These are phyloP conservation scores for Vitis hybrid DNA, from an alignment of 177 flowering plant species.

Conservation along the genomic window DNA sequence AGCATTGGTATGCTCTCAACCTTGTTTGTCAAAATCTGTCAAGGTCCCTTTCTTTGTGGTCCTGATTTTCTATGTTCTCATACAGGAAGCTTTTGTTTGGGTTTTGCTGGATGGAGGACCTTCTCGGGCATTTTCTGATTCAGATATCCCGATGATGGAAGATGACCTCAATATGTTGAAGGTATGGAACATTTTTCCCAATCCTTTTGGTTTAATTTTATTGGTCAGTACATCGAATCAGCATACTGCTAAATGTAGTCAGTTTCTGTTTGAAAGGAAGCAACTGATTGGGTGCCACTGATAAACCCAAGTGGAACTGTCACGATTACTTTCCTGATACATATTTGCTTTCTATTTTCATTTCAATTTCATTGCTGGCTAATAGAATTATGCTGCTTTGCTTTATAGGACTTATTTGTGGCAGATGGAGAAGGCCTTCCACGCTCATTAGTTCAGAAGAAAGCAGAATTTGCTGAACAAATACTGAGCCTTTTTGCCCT, in stretches of 20 bases:
- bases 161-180: slow-evolving; percentile 72
- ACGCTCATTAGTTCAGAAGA: slow-evolving; percentile 63
- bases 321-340: not conserved
- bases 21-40: slow-evolving; percentile 3
- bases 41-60: not conserved
- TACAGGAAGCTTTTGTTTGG: slow-evolving; percentile 71
- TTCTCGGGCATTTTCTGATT: slow-evolving; percentile 68
- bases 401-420: slow-evolving; percentile 70
- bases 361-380: not conserved
- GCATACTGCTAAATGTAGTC: not conserved
- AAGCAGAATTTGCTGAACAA: slow-evolving; percentile 57
- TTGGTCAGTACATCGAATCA: not conserved
- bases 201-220: not conserved
- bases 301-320: not conserved
- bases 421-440: slow-evolving; percentile 94
- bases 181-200: slow-evolving; percentile 31
- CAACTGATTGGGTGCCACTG: too few relatives aligned
- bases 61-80: slow-evolving; percentile 8
- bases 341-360: not conserved
- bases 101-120: slow-evolving; percentile 91
- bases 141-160: slow-evolving; percentile 59
- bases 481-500: slow-evolving; percentile 57
- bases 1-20: slow-evolving; percentile 50
- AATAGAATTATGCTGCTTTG: slow-evolving; percentile 4
- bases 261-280: too few relatives aligned